Conservation (phyloP, 2,329 filamentous ascomycete genomes). For the Fusarium nygamai region DNA sequence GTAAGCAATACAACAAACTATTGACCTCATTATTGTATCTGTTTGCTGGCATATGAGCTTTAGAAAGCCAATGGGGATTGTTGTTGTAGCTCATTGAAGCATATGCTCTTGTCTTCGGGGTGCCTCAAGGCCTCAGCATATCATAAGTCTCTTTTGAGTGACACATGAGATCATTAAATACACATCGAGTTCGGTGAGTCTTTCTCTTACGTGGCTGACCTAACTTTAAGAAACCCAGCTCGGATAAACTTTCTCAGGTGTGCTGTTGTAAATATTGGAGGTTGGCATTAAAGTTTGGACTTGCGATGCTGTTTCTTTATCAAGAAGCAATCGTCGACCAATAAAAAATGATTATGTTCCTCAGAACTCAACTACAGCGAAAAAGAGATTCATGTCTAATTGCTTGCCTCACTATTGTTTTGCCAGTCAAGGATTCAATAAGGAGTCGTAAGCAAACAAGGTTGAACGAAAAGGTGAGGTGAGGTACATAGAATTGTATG, state of each 20-base stretch:
- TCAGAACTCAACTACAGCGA: not conserved
- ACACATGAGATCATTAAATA: accelerated
- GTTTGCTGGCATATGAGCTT: not conserved
- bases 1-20: not conserved
- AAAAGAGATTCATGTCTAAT: no score
- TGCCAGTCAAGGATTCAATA: no score
- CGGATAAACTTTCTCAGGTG: not conserved
- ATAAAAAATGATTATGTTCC: not conserved
- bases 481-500: accelerated
- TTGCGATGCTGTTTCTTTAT: accelerated
- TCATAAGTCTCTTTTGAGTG: no score
- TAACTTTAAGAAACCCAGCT: not conserved
- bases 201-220: accelerated
- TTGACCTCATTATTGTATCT: not conserved
- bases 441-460: no score
- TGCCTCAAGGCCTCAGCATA: not conserved
- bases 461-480: not conserved
- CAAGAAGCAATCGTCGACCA: not conserved
- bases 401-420: no score
- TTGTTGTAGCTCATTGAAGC: not conserved
- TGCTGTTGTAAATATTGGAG: not conserved
- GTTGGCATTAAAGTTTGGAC: not conserved
- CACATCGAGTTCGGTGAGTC: not conserved
- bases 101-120: accelerated
- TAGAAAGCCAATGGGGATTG: accelerated